A percentile compares a stretch with the other conserved stretches of the same genome.
These are phyloP conservation scores for Quambalaria eucalypti DNA, from an alignment of 1,284 basidiomycete genomes.

Conservation along the genomic window DNA sequence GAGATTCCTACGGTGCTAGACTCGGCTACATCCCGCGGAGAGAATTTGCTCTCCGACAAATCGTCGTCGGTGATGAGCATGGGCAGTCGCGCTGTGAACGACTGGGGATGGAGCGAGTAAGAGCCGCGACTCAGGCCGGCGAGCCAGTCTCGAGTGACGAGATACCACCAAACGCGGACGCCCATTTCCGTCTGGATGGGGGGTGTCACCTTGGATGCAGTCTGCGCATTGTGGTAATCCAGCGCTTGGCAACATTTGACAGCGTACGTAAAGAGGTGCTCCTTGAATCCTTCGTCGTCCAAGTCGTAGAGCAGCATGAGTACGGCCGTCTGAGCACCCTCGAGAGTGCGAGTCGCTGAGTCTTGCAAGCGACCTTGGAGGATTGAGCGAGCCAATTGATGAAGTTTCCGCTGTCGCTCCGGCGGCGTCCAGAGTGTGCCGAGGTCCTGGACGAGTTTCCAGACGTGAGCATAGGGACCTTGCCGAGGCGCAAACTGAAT, in stretches of 20 bases:
- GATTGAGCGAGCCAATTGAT: neutral
- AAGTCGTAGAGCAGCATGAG: neutral
- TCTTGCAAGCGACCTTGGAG: neutral
- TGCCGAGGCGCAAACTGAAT: neutral
- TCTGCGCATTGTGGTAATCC: neutral
- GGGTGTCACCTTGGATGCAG: neutral
- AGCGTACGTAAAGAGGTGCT: neutral
- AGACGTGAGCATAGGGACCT: neutral
- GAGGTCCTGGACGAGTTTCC: neutral
- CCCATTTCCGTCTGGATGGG: neutral
- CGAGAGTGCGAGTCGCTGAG: neutral
- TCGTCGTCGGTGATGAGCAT: slow-evolving; percentile 1
- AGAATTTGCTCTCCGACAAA: neutral
- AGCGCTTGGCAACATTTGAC: neutral
- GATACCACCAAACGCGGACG: neutral
- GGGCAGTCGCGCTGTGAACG: neutral
- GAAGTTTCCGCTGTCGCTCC: neutral
- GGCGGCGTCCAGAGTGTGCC: neutral
- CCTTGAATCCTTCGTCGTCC: neutral
- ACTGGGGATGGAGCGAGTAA: neutral
- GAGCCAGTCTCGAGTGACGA: neutral
- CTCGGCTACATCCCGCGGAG: neutral
- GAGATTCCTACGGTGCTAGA: neutral
- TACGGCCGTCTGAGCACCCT: neutral
- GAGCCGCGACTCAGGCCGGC: neutral